Evolutionary conservation across 306 rosid genomes (phyloP), one percentile per base, ranked within the genome.

Genomic region (Gleditsia sinensis): DNA sequence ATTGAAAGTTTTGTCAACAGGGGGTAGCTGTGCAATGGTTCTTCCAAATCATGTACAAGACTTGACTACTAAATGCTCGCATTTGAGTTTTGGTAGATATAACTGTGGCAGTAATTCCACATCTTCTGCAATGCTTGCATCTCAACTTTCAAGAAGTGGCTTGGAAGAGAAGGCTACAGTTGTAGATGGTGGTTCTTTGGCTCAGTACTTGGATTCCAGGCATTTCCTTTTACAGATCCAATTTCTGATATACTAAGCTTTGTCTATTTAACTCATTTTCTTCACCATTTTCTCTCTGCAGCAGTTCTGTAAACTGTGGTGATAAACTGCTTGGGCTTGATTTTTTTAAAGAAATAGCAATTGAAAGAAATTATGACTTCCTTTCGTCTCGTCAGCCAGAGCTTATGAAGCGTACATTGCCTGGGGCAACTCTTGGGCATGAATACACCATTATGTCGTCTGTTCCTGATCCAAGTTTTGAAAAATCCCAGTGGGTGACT

Each of bases 51-150:
- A 88, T 80, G 69, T 91, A 78, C 83, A 75, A 73, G 89, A 76
- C 36, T 80, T 83, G 80, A 84, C 75, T 60, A 92, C 81, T 25
- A 81, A 85, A 37, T 88, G 90, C 78, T 85, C 92, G 6, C 90
- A 88, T 83, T 83, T 91, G 90, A 88, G 87, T 76, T 91, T 91
- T 71, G 96, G 96, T 42, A 85, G 86, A 63, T 88, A 71, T 69
- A 88, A 83, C 56, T 54, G 80, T 2, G 77, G 84, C 58, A 76
- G 39, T 50, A 53, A 50, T 72, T 79, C 85, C 57, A 72, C 87
- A 81, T 80, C 85, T 40, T 62, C 87, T 57, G 74, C 27, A 4
- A 48, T 19, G 27, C 65, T 50, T 19, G 46, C 73, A 37, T 75
- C 92, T 43, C 71, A 72, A 69, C 72, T 71, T 58, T 75, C 66